phyloP scores from a whole-genome alignment of 345 rosid species.

The Brassica nigra region DNA sequence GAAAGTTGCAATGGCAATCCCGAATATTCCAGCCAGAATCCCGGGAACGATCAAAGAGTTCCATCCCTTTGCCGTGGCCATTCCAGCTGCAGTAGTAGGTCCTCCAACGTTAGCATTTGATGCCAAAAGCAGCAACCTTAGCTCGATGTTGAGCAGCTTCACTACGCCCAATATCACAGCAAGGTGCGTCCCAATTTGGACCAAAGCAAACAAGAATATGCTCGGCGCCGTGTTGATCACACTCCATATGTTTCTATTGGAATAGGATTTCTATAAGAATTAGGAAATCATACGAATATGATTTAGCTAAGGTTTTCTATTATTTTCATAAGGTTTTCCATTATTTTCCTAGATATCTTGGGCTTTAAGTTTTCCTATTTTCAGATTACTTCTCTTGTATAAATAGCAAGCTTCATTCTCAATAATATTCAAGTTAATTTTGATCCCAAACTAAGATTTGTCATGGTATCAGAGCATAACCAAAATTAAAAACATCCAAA shows the following conservation, averaged over 20 bases:
- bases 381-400: no score
- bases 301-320: no score
- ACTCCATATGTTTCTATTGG: slow-evolving; percentile 62
- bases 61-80: slow-evolving; percentile 95
- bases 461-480: no score
- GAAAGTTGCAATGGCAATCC: slow-evolving; percentile 79
- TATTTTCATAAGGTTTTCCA: no score
- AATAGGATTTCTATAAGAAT: no score
- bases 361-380: no score
- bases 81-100: slow-evolving; percentile 88
- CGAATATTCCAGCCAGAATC: slow-evolving; percentile 79
- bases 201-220: slow-evolving; percentile 78
- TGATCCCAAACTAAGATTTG: no score
- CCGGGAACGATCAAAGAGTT: slow-evolving; percentile 65
- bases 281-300: no score
- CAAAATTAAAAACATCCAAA: no score
- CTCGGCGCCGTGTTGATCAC: slow-evolving; percentile 83
- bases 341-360: no score
- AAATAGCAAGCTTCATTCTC: no score
- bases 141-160: slow-evolving; percentile 65
- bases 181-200: slow-evolving; percentile 73
- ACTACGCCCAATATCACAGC: slow-evolving; percentile 76
- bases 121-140: slow-evolving; percentile 73
- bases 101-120: slow-evolving; percentile 95
- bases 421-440: no score